Conservation (phyloP, 2,329 filamentous ascomycete genomes). For the Monilinia laxa region DNA sequence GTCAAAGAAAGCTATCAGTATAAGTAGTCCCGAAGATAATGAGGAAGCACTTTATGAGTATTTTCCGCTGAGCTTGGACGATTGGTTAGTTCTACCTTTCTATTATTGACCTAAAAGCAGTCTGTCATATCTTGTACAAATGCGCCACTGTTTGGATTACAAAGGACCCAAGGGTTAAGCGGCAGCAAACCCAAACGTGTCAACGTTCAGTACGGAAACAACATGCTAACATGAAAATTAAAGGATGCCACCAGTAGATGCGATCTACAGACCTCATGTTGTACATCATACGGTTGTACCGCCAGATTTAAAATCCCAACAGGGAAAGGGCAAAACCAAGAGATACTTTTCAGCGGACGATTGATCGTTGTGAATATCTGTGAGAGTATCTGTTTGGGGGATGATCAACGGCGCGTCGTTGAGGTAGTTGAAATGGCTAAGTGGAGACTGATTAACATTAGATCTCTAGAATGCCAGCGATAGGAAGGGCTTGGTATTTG, state of each 20-base stretch:
- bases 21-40: constrained; percentile 64
- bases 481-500: not conserved
- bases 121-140: not conserved
- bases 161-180: not conserved
- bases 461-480: not conserved
- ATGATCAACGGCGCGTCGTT: not conserved
- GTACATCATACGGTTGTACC: constrained; percentile 82
- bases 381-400: not conserved
- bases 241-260: constrained; percentile 80
- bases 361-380: constrained; percentile 22
- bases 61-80: constrained; percentile 85
- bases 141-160: not conserved
- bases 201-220: not conserved
- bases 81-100: constrained; percentile 58
- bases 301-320: constrained; percentile 67
- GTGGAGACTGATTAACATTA: not conserved
- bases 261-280: constrained; percentile 86
- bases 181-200: not conserved
- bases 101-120: not conserved
- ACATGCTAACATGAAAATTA: constrained; percentile 39
- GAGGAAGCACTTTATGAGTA: constrained; percentile 91
- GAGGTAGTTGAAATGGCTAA: not conserved
- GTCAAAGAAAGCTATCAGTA: constrained; percentile 44
- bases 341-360: constrained; percentile 68
- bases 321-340: constrained; percentile 64